Conservation (phyloP, 2,329 filamentous ascomycete species). For the Trichoderma afroharzianum region DNA sequence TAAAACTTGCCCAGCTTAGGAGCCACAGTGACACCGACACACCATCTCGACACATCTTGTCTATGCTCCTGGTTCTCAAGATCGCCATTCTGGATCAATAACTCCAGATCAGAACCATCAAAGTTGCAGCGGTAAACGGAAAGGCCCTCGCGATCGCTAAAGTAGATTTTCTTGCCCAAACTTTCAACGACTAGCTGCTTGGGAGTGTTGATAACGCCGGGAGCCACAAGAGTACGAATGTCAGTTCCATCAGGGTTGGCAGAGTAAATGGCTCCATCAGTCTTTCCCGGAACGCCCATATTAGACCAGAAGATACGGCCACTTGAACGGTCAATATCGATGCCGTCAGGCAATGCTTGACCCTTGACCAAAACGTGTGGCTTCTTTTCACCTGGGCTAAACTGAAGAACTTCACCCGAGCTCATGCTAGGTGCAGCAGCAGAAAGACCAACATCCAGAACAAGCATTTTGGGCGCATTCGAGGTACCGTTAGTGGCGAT, state of each 20-base stretch:
- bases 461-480: neutral
- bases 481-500: neutral
- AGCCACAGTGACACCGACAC: slow-evolving; percentile 53
- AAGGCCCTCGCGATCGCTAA: slow-evolving; percentile 44
- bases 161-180: slow-evolving; percentile 35
- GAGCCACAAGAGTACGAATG: slow-evolving; percentile 39
- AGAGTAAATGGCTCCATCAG: slow-evolving; percentile 42
- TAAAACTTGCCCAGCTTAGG: slow-evolving; percentile 44
- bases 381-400: neutral
- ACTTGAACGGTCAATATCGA: slow-evolving; percentile 33
- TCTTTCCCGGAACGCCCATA: slow-evolving; percentile 41
- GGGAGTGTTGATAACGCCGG: slow-evolving; percentile 47
- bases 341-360: slow-evolving; percentile 41
- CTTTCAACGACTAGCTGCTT: slow-evolving; percentile 37
- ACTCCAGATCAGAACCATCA: slow-evolving; percentile 38
- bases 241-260: slow-evolving; percentile 49
- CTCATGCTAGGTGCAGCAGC: neutral
- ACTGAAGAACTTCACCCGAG: neutral
- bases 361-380: slow-evolving; percentile 22
- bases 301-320: slow-evolving; percentile 47
- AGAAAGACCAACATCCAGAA: neutral
- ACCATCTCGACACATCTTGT: slow-evolving; percentile 37
- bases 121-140: slow-evolving; percentile 37
- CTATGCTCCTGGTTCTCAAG: slow-evolving; percentile 21
- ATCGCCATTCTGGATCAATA: slow-evolving; percentile 38